Base-by-base conservation (phyloP, 2,329 filamentous ascomycete genomes). In the Pseudocercospora eumusae region DNA sequence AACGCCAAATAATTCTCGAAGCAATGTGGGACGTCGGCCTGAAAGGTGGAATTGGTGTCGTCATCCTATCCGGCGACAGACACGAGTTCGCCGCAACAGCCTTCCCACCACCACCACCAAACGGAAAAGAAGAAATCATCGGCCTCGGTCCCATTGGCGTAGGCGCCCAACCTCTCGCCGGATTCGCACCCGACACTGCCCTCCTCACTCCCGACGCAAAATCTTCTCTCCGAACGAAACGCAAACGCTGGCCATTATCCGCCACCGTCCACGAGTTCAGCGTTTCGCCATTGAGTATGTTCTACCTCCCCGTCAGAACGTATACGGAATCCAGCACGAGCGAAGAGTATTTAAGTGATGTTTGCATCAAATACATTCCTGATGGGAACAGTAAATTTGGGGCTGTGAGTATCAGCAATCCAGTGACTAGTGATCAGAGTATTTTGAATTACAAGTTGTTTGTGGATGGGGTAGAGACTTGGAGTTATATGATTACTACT, bases 71-170 rank as follows among this genome's bases (percentile, higher is more conserved):
- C 15, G 95, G 95, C 0, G 95, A 99, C 72, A 83, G 95, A n/a
- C 95, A 99, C 73, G 95, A 99, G 75, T 98, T 98, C 75, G 95
- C 91, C 1, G 93, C 93, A 0, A 98, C 93, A 0, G 87, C 88
- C 0, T 88, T 88, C 70, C 85, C 85, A 8, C 83, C 84, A 13
- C 83, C 84, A 13, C 78, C 82, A 64, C 80, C 68, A 57, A 82
- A 79, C 65, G 85, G 86, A 54, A 84, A 76, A 60, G 74, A 72
- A 56, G 71, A 73, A 56, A 66, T 72, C 45, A 62, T 71, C 47
- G 70, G 70, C 6, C 67, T 73, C 2, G 71, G 67, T 15, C 62
- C 57, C 21, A 53, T 68, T 20, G 70, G 69, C 40, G 50, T 67
- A 9, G 70, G 69, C 21, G 69, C 68, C 5, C 62, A 65, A 18